Base-by-base conservation (phyloP, 306 rosid species). In the Vigna nakashimae region DNA sequence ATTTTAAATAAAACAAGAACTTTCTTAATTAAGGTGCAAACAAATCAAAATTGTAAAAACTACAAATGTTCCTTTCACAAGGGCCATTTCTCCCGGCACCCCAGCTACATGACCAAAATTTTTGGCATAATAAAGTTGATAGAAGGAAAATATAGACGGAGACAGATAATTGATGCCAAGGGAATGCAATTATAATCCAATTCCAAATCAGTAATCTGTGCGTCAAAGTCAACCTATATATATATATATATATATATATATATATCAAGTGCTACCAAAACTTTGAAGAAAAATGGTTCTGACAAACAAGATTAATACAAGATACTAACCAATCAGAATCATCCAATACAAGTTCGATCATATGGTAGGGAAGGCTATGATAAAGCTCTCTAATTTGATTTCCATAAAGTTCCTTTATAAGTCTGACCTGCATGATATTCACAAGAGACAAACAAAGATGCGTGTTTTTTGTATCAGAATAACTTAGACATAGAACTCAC, bases 361-460 rank as follows among this genome's bases (percentile, higher is more conserved):
- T 87, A 72, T 86, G 91, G 87, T 87, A 91, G 49, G 98, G 89
- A 78, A 95, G 97, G 89, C 92, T 92, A 78, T 89, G 92, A 83
- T 90, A 88, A 80, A 91, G 79, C 86, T 92, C 93, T 71, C 79
- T 78, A 65, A 92, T 92, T 84, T 95, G 98, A 66, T 89, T 91
- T 79, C 98, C 98, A 75, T 91, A 95, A 63, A 95, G 92, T 82
- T 95, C 98, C 90, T 95, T 95, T 83, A 84, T 86, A 66, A 95
- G 97, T 75, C 92, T 87, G 77, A 95, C 98, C 98, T 95, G 84
- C 84, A 85, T 15, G 57, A 70, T 50, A 79, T 79, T 77, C 69
- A 30, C 69, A 56, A 30, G 52, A 62, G 6, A 34, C 40, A 69
- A 74, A 46, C 9, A 62, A 70, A 16, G 43, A 4, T 45, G 55